These are phyloP conservation scores for Lipomyces starkeyi DNA, from an alignment of 805 yeast genomes.

Conservation along the genomic window DNA sequence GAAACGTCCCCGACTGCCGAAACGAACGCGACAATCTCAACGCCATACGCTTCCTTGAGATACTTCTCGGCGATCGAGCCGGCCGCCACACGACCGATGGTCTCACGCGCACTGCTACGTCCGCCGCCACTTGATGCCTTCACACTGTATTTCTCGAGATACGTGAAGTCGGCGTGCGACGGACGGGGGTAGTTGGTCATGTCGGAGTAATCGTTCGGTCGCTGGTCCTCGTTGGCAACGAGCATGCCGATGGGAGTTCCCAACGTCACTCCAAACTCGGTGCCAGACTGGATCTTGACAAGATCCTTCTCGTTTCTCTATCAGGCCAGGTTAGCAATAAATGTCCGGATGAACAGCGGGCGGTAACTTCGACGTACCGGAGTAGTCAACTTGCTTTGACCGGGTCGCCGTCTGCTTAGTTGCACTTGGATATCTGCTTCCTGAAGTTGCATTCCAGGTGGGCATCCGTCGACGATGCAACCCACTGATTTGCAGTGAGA, in stretches of 20 bases:
- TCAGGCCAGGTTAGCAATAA: background rate
- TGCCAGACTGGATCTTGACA: constrained; percentile 93
- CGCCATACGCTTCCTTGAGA: constrained; percentile 72
- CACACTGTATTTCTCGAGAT: constrained; percentile 84
- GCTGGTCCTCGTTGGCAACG: constrained; percentile 91
- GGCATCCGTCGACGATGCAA: constrained; percentile 97
- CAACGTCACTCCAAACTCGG: constrained; percentile 85
- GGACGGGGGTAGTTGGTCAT: constrained; percentile 97
- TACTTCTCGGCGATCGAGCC: constrained; percentile 98
- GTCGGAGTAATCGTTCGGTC: constrained; percentile 95
- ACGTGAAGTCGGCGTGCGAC: constrained; percentile 96
- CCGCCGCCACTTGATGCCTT: constrained; percentile 98
- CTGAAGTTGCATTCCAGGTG: constrained; percentile 86
- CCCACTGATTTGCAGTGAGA: constrained; percentile 98
- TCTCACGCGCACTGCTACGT: constrained; percentile 95
- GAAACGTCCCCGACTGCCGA: constrained; percentile 85
- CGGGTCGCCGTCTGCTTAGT: constrained; percentile 95
- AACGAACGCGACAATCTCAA: constrained; percentile 96
- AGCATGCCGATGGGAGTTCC: constrained; percentile 97
- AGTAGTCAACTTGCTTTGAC: constrained; percentile 89
- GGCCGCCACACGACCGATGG: constrained; percentile 98
- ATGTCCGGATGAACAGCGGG: background rate
- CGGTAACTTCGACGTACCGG: constrained; percentile 53
- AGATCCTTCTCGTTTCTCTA: constrained; percentile 85
- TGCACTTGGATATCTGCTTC: constrained; percentile 95